Evolutionary conservation across 345 rosid species (phyloP).

Genomic region (Cardamine chenopodiifolia): DNA sequence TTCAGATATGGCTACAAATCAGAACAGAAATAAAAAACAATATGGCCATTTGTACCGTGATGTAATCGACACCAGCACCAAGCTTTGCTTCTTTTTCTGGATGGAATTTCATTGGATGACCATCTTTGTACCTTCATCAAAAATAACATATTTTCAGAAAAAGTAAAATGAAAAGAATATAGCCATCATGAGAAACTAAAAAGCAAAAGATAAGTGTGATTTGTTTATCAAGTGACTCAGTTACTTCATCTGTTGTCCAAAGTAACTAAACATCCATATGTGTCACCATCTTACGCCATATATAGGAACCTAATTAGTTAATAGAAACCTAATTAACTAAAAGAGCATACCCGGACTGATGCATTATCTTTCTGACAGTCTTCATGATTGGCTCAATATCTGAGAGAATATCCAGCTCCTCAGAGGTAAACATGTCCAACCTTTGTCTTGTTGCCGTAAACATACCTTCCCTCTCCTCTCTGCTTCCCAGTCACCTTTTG

Average conservation of each 20-base stretch:
- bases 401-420: no score
- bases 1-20: background rate
- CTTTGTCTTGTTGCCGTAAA: background rate
- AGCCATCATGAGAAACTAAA: background rate
- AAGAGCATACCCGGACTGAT: no score
- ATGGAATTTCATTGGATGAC: no score
- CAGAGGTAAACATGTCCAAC: background rate
- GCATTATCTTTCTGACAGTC: no score
- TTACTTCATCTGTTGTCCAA: background rate
- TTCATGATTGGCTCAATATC: no score
- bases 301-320: no score
- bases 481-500: background rate
- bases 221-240: background rate
- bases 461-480: background rate
- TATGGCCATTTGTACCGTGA: background rate
- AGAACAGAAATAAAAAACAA: background rate
- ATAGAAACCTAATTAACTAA: no score
- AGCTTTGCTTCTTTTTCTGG: background rate
- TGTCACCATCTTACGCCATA: no score
- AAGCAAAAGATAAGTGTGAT: background rate
- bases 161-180: no score
- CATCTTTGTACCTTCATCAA: background rate
- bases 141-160: background rate
- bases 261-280: background rate
- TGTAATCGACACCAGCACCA: background rate